These are phyloP conservation scores for Berberis vulgaris DNA, from an alignment of 164 flowering plant genomes.

Conservation along the genomic window DNA sequence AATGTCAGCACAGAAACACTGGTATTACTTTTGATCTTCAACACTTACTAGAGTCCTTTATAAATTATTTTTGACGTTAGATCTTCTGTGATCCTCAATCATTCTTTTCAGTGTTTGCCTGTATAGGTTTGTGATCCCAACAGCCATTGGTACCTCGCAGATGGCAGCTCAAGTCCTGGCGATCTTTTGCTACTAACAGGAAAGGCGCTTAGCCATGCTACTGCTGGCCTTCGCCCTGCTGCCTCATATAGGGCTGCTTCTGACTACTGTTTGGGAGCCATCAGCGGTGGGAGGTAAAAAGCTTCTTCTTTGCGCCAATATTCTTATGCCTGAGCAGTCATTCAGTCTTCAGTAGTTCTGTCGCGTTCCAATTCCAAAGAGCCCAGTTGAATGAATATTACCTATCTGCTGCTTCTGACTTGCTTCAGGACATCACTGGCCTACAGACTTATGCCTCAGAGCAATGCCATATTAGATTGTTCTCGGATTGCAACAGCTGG, in stretches of 20 bases:
- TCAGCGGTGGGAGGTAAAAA: slow-evolving; percentile 53
- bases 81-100: slow-evolving; percentile 16
- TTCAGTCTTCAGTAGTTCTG: slow-evolving; percentile 1
- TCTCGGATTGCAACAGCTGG: slow-evolving; percentile 88
- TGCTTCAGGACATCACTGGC: slow-evolving; percentile 68
- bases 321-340: not conserved
- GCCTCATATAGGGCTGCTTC: slow-evolving; percentile 51
- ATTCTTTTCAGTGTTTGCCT: slow-evolving; percentile 21
- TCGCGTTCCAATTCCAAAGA: slow-evolving; percentile 2
- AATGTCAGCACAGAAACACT: too few species aligned
- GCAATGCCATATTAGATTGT: slow-evolving; percentile 88
- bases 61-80: too few species aligned
- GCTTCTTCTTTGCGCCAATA: not conserved
- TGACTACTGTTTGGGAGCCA: slow-evolving; percentile 34
- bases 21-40: too few species aligned
- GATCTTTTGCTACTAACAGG: slow-evolving; percentile 82
- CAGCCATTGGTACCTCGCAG: slow-evolving; percentile 92
- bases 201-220: slow-evolving; percentile 90
- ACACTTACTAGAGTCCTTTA: too few species aligned
- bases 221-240: slow-evolving; percentile 91
- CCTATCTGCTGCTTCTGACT: slow-evolving; percentile 2
- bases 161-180: slow-evolving; percentile 56
- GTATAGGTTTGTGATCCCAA: slow-evolving; percentile 88
- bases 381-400: not conserved
- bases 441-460: slow-evolving; percentile 88